Evolutionary conservation across 2,329 filamentous ascomycete genomes (phyloP), one percentile per base, ranked within the genome.

Genomic region (Fusarium stilboides): DNA sequence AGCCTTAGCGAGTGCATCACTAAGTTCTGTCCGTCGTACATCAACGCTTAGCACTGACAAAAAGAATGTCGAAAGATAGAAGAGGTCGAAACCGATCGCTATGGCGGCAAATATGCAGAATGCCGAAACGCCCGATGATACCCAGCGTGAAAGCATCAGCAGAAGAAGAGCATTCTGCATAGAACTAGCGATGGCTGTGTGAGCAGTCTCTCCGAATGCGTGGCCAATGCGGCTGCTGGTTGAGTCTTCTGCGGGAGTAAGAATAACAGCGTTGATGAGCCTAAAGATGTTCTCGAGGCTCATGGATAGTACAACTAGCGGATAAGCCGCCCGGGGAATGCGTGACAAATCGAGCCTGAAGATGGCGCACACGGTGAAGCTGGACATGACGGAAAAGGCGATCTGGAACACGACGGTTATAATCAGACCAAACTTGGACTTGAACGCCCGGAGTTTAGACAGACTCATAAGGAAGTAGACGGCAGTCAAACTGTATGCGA

Each of bases 51-150:
- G 82, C 14, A 95, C 91, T 2, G 92, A 89, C 5, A 94, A 83
- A 74, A 95, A 94, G 79, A 94, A 94, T 0, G 92, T 94, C 9
- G 93, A 86, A 22, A 94, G 84, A 74, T 92, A 94, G 73, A 94
- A 89, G 65, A 92, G 91, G 77, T 95, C 92, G 72, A 94, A 91
- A 1, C 92, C 79, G 15, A 93, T 87, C 1, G 92, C 93, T 52
- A 94, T 87, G 4, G 90, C 90, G 5, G 91, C 89, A 77, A 94
- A 95, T 2, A 87, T 87, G 78, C 92, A 94, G 72, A 94, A 94
- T 0, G 90, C 91, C 1, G 89, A 87, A 5, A 94, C 90, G 47
- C 91, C 91, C 0, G 91, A 87, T 6, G 89, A 89, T 2, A 93
- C 91, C 9, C 92, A 77, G 24, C 83, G 86, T 4, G 91, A 91